Conservation (phyloP, 2,329 filamentous ascomycete genomes). For the Orbilia ellipsospora region DNA sequence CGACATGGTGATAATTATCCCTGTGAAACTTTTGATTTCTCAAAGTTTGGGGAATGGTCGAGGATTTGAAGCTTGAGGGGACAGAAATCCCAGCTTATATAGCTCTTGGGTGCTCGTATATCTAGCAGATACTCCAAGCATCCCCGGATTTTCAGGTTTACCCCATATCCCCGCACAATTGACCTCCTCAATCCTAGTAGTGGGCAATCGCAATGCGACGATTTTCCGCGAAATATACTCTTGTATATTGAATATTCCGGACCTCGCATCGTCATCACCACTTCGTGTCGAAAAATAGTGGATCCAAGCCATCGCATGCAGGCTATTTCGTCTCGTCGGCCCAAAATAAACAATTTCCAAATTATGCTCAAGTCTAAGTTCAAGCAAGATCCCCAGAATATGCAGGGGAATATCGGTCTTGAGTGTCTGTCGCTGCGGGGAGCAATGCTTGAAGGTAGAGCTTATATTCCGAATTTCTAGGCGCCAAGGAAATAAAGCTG, state of each 20-base stretch:
- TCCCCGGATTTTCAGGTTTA: too few species aligned
- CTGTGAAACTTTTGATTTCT: not conserved
- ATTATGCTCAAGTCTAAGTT: not conserved
- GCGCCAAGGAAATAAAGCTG: conserved; percentile 5
- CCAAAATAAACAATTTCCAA: not conserved
- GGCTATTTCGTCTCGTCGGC: conserved; percentile 31
- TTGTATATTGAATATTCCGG: not conserved
- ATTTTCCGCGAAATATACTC: conserved; percentile 13
- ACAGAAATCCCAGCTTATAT: not conserved
- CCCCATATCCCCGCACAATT: too few species aligned
- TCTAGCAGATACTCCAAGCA: not conserved
- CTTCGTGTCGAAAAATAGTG: conserved; percentile 21
- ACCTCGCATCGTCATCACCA: not conserved
- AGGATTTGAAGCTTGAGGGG: not conserved
- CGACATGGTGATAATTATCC: not conserved
- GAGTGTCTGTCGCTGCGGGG: not conserved
- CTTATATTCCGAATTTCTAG: conserved; percentile 4
- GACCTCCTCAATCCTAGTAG: too few species aligned
- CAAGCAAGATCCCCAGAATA: conserved; percentile 21
- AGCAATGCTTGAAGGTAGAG: not conserved
- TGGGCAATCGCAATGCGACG: too few species aligned
- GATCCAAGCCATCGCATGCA: not conserved
- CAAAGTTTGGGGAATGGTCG: not conserved
- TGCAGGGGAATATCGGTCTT: conserved; percentile 9
- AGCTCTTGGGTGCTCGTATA: not conserved